phyloP scores from a whole-genome alignment of 1,284 basidiomycete genomes.

The Malassezia sympodialis region DNA sequence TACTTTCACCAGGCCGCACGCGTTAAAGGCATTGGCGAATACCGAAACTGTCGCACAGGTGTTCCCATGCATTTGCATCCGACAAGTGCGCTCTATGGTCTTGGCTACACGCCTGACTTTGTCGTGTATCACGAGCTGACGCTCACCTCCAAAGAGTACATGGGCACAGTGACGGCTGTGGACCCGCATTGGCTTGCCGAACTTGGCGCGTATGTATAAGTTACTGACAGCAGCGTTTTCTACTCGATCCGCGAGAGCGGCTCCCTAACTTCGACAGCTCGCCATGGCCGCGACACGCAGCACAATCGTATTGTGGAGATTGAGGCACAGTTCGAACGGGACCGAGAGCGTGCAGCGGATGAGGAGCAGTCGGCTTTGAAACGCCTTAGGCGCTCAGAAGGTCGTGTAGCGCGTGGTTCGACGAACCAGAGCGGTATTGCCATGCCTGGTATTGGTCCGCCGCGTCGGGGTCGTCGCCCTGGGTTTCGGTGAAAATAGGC shows the following conservation, averaged over 20 bases:
- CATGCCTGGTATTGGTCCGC: conserved; percentile 9
- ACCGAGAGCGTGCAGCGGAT: conserved; percentile 17
- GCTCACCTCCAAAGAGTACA: conserved; percentile 29
- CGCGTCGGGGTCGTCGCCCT: conserved; percentile 4
- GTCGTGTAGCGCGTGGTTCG: not conserved
- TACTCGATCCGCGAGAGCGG: conserved; percentile 76
- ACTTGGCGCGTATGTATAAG: conserved; percentile 17
- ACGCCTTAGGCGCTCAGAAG: conserved; percentile 1
- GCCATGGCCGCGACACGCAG: conserved; percentile 60
- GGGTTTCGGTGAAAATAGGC: not conserved
- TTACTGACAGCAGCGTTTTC: conserved; percentile 67
- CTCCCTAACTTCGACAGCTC: conserved; percentile 60
- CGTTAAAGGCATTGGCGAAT: conserved; percentile 97
- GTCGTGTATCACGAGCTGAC: conserved; percentile 81
- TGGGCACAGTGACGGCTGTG: conserved; percentile 46
- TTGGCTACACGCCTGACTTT: conserved; percentile 87
- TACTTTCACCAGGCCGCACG: conserved; percentile 98
- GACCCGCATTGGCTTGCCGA: conserved; percentile 48
- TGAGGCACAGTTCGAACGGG: conserved; percentile 52
- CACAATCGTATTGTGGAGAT: conserved; percentile 79
- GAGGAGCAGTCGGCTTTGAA: conserved; percentile 10
- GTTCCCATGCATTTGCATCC: conserved; percentile 76
- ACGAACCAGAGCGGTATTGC: conserved; percentile 9
- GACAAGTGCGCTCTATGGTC: conserved; percentile 86
- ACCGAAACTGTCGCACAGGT: conserved; percentile 93